Percentiles rank a stretch among this genome's conserved stretches.
Conservation (phyloP, 2,329 filamentous ascomycete genomes). For the Camillea tinctor region DNA sequence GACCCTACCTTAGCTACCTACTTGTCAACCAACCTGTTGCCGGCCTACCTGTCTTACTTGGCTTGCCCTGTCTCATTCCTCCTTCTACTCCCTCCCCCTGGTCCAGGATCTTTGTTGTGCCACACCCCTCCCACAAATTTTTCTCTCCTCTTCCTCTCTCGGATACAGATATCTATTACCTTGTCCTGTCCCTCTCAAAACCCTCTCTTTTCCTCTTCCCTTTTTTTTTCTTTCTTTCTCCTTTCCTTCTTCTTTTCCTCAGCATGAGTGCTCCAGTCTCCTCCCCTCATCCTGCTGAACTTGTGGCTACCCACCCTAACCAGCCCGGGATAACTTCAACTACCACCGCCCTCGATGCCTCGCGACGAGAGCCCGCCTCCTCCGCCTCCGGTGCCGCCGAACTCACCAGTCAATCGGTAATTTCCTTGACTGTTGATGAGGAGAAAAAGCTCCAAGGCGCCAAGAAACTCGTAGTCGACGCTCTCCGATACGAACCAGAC, state of each 20-base stretch:
- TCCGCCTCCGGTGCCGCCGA: conserved; percentile 60
- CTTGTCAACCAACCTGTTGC: conserved; percentile 18
- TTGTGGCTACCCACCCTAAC: conserved; percentile 35
- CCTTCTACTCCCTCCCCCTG: conserved; percentile 26
- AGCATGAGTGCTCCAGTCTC: conserved; percentile 36
- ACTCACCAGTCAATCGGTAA: conserved; percentile 69
- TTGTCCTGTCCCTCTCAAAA: conserved; percentile 26
- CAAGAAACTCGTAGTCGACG: conserved; percentile 56
- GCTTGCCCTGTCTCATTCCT: conserved; percentile 30
- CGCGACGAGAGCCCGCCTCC: conserved; percentile 63
- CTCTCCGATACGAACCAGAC: conserved; percentile 84
- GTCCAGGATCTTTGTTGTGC: conserved; percentile 24
- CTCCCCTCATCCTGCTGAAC: conserved; percentile 36
- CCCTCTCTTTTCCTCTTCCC: conserved; percentile 30
- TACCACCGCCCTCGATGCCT: conserved; percentile 51
- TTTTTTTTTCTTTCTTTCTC: conserved; percentile 17
- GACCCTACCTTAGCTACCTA: too few relatives aligned
- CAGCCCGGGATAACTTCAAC: conserved; percentile 31
- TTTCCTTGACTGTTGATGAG: conserved; percentile 24
- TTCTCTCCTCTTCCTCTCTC: conserved; percentile 26
- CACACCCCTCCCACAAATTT: conserved; percentile 14
- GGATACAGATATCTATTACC: conserved; percentile 31
- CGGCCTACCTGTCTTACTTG: conserved; percentile 27
- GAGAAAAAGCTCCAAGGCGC: conserved; percentile 29
- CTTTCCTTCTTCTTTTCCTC: conserved; percentile 32